Evolutionary conservation across 1,284 basidiomycete genomes (phyloP), one percentile per base, ranked within the genome.

Genomic region (Pseudozyma tsukubaensis): DNA sequence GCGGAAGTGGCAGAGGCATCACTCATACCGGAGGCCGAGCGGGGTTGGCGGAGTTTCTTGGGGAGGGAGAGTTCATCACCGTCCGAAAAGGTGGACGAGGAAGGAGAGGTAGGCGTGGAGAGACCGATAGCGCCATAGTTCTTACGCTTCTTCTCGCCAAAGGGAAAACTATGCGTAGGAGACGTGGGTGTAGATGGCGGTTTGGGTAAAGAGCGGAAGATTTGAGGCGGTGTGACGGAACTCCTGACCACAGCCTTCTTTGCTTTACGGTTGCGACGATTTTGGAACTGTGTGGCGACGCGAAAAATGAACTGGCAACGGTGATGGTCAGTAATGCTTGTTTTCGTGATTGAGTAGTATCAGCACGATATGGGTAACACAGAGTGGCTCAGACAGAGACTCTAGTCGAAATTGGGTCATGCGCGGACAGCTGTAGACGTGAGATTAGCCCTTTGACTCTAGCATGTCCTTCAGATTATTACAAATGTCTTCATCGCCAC

Each of bases 181-280:
- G 53, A 36, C 12, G 37, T 44, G 40, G 57, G 57, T 18, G 18
- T 55, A 8, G 48, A 37, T 0, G n/a, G 16, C 5, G 36, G 34
- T 5, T 51, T 14, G 35, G 16, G 39, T 19, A 21, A 40, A 9
- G 40, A 39, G 2, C 9, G 34, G 1, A 24, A 4, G 9, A 14
- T 12, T 2, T 37, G 55, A 24, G 60, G 44, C 7, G 39, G 37
- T 8, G 39, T 40, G 12, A 16, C 37, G 24, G 16, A 40, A 1
- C 44, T 34, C n/a, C 11, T 9, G n/a, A 49, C 24, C n/a, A 18
- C 10, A 2, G 13, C 35, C 29, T 54, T 64, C 48, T 54, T 68
- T n/a, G 43, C 57, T 42, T 77, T 71, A n/a, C 76, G 72, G 42
- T 78, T 79, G 37, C 78, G 69, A 6, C 76, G 65, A 44, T 79